phyloP scores from a whole-genome alignment of 2,329 filamentous ascomycete genomes.

The Sclerotinia nivalis region DNA sequence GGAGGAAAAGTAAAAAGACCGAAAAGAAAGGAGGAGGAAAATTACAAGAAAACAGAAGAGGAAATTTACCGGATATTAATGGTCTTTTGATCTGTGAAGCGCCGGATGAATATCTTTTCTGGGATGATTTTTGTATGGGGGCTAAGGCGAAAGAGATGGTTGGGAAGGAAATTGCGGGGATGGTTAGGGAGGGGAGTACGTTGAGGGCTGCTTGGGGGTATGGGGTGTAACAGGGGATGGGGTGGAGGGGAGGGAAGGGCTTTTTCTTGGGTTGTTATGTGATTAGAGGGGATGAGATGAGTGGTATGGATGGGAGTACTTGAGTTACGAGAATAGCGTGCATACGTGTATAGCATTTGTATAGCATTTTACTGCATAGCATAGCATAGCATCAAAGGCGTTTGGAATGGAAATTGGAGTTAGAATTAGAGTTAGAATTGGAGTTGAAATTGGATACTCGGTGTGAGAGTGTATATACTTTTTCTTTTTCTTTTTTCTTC shows the following conservation, averaged over 20 bases:
- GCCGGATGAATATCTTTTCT: conserved; percentile 52
- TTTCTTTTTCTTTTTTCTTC: too few relatives aligned
- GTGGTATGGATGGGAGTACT: background rate
- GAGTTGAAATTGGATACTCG: background rate
- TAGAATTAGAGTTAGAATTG: background rate
- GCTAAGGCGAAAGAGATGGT: conserved; percentile 43
- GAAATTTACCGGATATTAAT: conserved; percentile 25
- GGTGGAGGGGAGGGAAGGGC: background rate
- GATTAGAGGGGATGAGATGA: background rate
- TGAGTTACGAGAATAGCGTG: background rate
- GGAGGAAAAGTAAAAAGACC: background rate
- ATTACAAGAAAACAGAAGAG: background rate
- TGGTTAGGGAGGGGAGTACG: conserved; percentile 22
- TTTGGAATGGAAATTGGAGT: background rate
- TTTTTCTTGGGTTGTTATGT: too few relatives aligned
- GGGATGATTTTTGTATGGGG: conserved; percentile 51
- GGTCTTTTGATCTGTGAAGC: conserved; percentile 43
- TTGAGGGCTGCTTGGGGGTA: conserved; percentile 16
- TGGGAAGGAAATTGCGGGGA: conserved; percentile 39
- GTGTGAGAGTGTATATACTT: too few relatives aligned
- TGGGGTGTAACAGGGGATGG: background rate
- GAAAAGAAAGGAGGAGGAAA: background rate
- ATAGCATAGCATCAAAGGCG: background rate
- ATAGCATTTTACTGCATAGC: background rate
- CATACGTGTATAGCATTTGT: background rate